Base-by-base conservation (phyloP, 2,329 filamentous ascomycete genomes). In the Macrophomina pseudophaseolina region DNA sequence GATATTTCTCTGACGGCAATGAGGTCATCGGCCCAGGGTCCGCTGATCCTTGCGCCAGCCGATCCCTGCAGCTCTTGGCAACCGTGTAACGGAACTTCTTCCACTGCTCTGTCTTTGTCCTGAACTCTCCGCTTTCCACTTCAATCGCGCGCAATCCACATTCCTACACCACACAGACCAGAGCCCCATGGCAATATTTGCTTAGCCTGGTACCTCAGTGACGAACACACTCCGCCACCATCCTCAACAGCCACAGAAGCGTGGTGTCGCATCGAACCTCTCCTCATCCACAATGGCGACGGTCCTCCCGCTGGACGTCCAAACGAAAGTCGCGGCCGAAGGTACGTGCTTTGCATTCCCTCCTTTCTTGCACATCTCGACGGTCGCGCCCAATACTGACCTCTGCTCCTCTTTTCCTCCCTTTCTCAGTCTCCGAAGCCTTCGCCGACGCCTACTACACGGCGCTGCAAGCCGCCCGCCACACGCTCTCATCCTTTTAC, bases 371-470 rank as follows among this genome's bases (percentile, higher is more conserved):
- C 7, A 40, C 38, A 40, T 9, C 14, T 23, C 23, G 23, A 40
- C 14, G 14, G 38, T 3, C 38, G 14, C 14, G 38, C 14, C 38
- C 14, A 8, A 40, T 44, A 14, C 42, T 44, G 16, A 44, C 16
- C 16, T 23, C 9, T n/a, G 42, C 30, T 2, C 9, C 32, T 49
- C 14, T 16, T 30, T 12, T 5, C 23, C 28, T 4, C 6, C 23
- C 28, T 4, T 4, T 5, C 42, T 38, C 71, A 91, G 92, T 89
- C 68, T 90, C 92, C 64, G 86, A 90, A 71, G 82, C 80, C 64
- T 94, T 97, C 73, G 84, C 90, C 70, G 87, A 90, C 68, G 83
- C 86, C 69, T 97, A 91, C 82, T 97, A 97, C 80, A 83, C 85
- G 33, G 85, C 90, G n/a, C 82, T 96, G 62, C 88, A 90, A 78